Evolutionary conservation across 495 filamentous ascomycete species (phyloP).

Genomic region (Penicillium pancosmium): DNA sequence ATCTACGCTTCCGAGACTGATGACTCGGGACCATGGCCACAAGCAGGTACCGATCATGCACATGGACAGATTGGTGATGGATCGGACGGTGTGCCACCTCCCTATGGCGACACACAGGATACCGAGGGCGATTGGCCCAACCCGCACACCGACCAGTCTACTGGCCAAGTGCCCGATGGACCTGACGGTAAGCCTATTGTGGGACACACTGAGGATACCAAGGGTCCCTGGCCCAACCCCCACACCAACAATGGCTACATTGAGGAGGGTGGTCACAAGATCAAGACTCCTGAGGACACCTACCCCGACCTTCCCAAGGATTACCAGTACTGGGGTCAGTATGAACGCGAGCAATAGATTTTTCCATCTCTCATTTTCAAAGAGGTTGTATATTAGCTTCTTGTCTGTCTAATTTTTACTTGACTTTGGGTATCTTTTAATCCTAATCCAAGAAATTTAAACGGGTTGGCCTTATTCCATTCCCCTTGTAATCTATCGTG

Average conservation of each 20-base stretch:
- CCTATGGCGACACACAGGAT: constrained; percentile 4
- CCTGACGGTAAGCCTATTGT: constrained; percentile 10
- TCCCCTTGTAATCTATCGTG: background rate
- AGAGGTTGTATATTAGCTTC: constrained; percentile 22
- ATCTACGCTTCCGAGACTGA: constrained; percentile 14
- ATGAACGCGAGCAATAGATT: constrained; percentile 14
- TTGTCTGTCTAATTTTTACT: constrained; percentile 7
- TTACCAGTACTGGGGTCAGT: constrained; percentile 24
- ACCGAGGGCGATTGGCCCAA: constrained; percentile 9
- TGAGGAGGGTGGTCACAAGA: constrained; percentile 9
- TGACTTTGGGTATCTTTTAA: constrained; percentile 7
- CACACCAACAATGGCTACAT: constrained; percentile 19
- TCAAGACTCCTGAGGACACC: constrained; percentile 17
- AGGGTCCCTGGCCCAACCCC: constrained; percentile 20
- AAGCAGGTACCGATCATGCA: background rate
- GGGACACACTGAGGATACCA: constrained; percentile 14
- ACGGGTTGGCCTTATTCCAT: background rate
- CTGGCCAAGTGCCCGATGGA: constrained; percentile 16
- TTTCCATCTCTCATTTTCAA: background rate
- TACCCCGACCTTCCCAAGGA: constrained; percentile 19
- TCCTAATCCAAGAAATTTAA: constrained; percentile 3
- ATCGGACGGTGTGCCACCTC: background rate
- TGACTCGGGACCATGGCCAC: constrained; percentile 13
- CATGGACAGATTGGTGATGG: constrained; percentile 3
- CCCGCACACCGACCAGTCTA: constrained; percentile 11